A percentile compares a stretch with the other conserved stretches of the same genome.
phyloP scores from a whole-genome alignment of 1,284 basidiomycete species.

The Neonothopanus nambi region DNA sequence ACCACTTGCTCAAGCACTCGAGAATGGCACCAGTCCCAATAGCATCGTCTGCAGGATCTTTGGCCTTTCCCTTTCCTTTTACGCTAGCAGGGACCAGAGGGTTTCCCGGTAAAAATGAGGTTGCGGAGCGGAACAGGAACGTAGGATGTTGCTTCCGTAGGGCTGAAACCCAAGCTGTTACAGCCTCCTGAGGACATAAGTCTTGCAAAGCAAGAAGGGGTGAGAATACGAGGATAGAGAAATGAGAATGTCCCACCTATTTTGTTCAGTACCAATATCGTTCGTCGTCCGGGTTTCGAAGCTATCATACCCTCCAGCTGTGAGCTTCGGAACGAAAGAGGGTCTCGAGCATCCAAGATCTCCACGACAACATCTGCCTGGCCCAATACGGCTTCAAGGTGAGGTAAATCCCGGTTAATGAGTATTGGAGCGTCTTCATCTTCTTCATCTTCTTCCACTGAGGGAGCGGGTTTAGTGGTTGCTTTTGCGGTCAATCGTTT shows the following conservation, averaged over 20 bases:
- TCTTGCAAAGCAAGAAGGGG: constrained; percentile 52
- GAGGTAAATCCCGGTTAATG: constrained; percentile 67
- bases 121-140: constrained; percentile 79
- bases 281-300: constrained; percentile 47
- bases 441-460: constrained; percentile 34
- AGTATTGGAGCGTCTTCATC: constrained; percentile 60
- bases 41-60: constrained; percentile 51
- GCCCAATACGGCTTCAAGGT: constrained; percentile 74
- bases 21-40: constrained; percentile 56
- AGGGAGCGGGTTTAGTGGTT: constrained; percentile 27
- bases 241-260: constrained; percentile 58
- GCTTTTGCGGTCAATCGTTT: constrained; percentile 36
- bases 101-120: constrained; percentile 57
- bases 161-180: constrained; percentile 74
- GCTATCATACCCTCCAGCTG: constrained; percentile 62
- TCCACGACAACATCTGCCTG: constrained; percentile 84
- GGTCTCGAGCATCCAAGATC: constrained; percentile 87
- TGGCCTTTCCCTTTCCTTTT: constrained; percentile 50
- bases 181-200: constrained; percentile 79
- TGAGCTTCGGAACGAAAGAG: constrained; percentile 65
- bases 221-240: constrained; percentile 2
- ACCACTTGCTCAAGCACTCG: constrained; percentile 44
- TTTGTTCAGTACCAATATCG: constrained; percentile 84
- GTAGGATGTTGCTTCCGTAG: constrained; percentile 74
- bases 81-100: constrained; percentile 26